Evolutionary conservation across 202 grass and related monocot species (phyloP), one percentile per base, ranked within the genome.

Genomic region (Cymbopogon flexuosus): DNA sequence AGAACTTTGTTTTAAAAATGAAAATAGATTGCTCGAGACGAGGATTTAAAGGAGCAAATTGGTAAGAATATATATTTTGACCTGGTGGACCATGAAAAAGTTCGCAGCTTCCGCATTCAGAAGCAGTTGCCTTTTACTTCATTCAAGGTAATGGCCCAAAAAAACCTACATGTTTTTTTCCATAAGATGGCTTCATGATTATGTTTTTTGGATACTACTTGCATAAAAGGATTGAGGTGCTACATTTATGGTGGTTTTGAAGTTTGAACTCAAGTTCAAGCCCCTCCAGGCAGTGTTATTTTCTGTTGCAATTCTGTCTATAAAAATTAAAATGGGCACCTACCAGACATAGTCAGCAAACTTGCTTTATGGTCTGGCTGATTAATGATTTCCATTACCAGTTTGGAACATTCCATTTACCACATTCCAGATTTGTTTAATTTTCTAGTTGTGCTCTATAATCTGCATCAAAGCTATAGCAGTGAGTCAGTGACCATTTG

Each of bases 71-170:
- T 88, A 86, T 97, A 89, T 85, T 97, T 97, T 88, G 93, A 97
- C 41, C 73, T 97, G 68, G 93, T 97, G 72, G 93, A 97, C 88
- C 93, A 97, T 82, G 93, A 97, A 75, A 97, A 97, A 93, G 93
- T 97, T 67, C 82, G 75, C 68, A 97, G 89, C 65, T 97, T 97
- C 80, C 93, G 89, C 34, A 97, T 97, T 82, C 93, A 97, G 87
- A 97, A 97, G 83, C 93, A 97, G 31, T 69, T 97, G 73, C 87
- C 93, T 51, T 97, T 97, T 82, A 86, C 85, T 80, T 80, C 83
- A 88, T 93, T 97, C 83, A 97, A 97, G 93, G 93, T 97, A 91
- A 78, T 30, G 14, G 75, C 76, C 65, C 19, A 10, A 39, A 68
- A 39, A 75, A 35, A 22, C 45, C 24, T 23, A 54, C 65, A 30